These are phyloP conservation scores for Suhomyces taliae DNA, from an alignment of 1,139 yeast genomes.

Conservation along the genomic window DNA sequence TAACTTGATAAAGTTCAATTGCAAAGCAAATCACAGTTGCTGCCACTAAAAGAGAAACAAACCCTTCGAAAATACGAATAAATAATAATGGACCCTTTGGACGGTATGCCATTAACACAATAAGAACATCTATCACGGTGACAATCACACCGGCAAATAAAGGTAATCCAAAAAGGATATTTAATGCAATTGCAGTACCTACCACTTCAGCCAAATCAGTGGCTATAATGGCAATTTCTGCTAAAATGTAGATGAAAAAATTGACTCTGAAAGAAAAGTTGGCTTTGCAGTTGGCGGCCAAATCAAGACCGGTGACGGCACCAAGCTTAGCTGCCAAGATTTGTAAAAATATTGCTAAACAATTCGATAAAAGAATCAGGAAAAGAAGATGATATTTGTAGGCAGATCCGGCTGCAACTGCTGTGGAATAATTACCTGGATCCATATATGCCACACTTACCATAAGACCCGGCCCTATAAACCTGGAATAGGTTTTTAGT, in stretches of 20 bases:
- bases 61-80: slow-evolving; percentile 77
- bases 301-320: slow-evolving; percentile 76
- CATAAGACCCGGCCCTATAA: slow-evolving; percentile 92
- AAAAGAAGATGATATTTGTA: slow-evolving; percentile 82
- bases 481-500: slow-evolving; percentile 55
- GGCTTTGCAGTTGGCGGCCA: slow-evolving; percentile 79
- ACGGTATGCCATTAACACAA: slow-evolving; percentile 82
- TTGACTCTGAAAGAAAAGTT: slow-evolving; percentile 67
- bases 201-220: slow-evolving; percentile 93
- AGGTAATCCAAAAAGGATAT: slow-evolving; percentile 75
- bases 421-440: slow-evolving; percentile 95
- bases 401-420: slow-evolving; percentile 90
- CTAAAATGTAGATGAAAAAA: slow-evolving; percentile 56
- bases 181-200: slow-evolving; percentile 75
- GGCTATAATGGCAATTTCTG: slow-evolving; percentile 75
- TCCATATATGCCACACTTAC: slow-evolving; percentile 96
- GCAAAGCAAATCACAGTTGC: slow-evolving; percentile 86
- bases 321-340: slow-evolving; percentile 83
- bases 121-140: slow-evolving; percentile 80
- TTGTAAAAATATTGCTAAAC: slow-evolving; percentile 86
- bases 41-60: slow-evolving; percentile 73
- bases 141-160: slow-evolving; percentile 74
- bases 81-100: slow-evolving; percentile 84
- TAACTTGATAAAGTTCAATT: slow-evolving; percentile 69
- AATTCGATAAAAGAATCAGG: slow-evolving; percentile 75